Base-by-base conservation (phyloP, 768 basidiomycete genomes). In the Brasilioporus rufonigricans region DNA sequence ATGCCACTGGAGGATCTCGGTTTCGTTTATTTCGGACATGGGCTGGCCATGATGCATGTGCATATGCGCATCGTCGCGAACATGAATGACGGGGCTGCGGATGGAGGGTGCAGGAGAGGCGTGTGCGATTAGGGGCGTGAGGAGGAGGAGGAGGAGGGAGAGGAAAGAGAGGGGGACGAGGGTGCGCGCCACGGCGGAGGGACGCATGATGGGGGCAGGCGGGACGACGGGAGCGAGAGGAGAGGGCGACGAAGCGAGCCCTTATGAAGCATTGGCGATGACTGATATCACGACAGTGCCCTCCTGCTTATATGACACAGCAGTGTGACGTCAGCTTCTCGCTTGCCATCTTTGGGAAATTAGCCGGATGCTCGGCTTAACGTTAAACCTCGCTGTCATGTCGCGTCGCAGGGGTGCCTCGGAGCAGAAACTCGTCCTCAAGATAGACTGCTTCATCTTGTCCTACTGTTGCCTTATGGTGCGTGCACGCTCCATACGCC, bases 391-490 rank as follows among this genome's bases (percentile, higher is more conserved):
- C n/a, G n/a, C n/a, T n/a, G n/a, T n/a, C n/a, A n/a, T n/a, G n/a
- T n/a, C n/a, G n/a, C n/a, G n/a, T n/a, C n/a, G n/a, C n/a, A n/a
- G n/a, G n/a, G n/a, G n/a, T n/a, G n/a, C n/a, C n/a, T n/a, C n/a
- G 73, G 85, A 87, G 71, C 65, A 72, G 29, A 76, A 55, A 19
- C 74, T 88, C 31, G 68, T 89, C 24, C 61, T 80, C 59, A 88
- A 89, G 59, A 73, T 81, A 23, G 80, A 89, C 66, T 82, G 78
- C 74, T 85, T 86, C 64, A 85, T 88, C 46, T 66, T 88, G 38
- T 85, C 84, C 10, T 87, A 86, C 63, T 83, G 84, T 63, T 87
- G 85, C 72, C 74, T 87, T 44, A 82, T 87, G 85, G 80, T 86
- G 58, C 40, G 53, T 23, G 3, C 27, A 7, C 26, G 13, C 16